These are phyloP conservation scores for Yamadazyma olivae DNA, from an alignment of 805 yeast genomes.

Conservation along the genomic window DNA sequence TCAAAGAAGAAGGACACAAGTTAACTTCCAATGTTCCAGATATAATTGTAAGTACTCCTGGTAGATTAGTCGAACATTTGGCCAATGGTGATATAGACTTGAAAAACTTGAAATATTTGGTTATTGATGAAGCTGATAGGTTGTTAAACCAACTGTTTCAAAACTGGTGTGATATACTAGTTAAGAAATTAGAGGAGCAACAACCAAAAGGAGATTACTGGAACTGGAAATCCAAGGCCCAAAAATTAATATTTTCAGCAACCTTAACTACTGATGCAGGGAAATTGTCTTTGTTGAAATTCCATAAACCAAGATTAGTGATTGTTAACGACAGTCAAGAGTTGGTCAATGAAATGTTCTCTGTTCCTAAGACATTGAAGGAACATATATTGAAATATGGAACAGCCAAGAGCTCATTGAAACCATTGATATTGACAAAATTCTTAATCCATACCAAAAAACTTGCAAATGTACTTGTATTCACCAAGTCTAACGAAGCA, in stretches of 20 bases:
- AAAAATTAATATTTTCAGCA: constrained; percentile 83
- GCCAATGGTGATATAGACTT: constrained; percentile 42
- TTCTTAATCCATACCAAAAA: constrained; percentile 40
- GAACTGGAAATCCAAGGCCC: constrained; percentile 36
- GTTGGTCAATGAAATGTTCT: constrained; percentile 53
- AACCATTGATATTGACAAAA: constrained; percentile 71
- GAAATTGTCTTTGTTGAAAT: constrained; percentile 67
- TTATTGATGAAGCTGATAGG: constrained; percentile 82
- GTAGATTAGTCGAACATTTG: constrained; percentile 78
- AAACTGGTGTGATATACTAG: constrained; percentile 75
- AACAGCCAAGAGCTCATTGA: constrained; percentile 41
- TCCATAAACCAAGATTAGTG: constrained; percentile 68
- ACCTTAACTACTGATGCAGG: constrained; percentile 94
- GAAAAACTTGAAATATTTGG: constrained; percentile 54
- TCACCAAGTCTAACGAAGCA: constrained; percentile 80
- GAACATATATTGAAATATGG: constrained; percentile 45
- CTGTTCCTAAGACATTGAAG: constrained; percentile 52
- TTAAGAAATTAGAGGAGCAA: constrained; percentile 29
- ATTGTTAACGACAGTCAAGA: constrained; percentile 60
- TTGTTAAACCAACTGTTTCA: constrained; percentile 86
- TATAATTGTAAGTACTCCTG: constrained; percentile 70
- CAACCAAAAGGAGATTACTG: constrained; percentile 16
- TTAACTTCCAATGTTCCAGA: constrained; percentile 55
- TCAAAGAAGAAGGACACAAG: constrained; percentile 60
- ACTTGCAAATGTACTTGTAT: constrained; percentile 48